Evolutionary conservation across 1,139 yeast genomes (phyloP).

Genomic region (Pichia sp.): DNA sequence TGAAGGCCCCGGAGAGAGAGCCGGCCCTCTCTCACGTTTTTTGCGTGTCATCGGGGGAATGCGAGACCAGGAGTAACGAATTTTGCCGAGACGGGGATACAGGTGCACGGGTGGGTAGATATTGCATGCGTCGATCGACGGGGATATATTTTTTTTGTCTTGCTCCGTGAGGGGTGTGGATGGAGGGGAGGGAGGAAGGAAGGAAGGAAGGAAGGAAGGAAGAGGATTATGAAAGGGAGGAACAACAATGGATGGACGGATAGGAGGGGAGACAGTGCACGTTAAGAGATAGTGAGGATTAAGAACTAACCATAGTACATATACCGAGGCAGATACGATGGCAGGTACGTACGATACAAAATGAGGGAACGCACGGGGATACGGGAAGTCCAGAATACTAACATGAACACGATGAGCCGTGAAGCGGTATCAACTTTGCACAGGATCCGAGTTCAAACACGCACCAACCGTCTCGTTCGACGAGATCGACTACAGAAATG

Average conservation of each 20-base stretch:
- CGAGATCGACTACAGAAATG: slow-evolving; percentile 72
- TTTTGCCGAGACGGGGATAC: too few species aligned
- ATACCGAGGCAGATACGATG: slow-evolving; percentile 4
- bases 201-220: background rate
- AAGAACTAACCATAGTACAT: background rate
- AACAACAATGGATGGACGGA: background rate
- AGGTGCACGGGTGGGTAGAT: too few species aligned
- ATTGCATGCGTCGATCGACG: background rate
- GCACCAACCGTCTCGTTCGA: slow-evolving; percentile 80
- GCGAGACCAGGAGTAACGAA: too few species aligned
- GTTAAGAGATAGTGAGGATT: too few species aligned
- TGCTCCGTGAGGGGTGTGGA: too few species aligned
- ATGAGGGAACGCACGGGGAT: too few species aligned
- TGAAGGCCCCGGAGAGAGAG: background rate
- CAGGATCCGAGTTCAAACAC: slow-evolving; percentile 33
- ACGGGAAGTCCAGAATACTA: too few species aligned
- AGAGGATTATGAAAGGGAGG: background rate
- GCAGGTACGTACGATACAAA: slow-evolving; percentile 20
- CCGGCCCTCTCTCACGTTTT: too few species aligned
- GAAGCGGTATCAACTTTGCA: background rate
- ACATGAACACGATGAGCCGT: background rate
- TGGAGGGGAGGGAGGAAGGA: too few species aligned
- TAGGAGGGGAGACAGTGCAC: too few species aligned
- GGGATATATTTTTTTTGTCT: background rate
- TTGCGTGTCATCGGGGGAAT: too few species aligned